Evolutionary conservation across 139 green algal species (phyloP), one percentile per base, ranked within the genome.

Genomic region (Closterium sp.): DNA sequence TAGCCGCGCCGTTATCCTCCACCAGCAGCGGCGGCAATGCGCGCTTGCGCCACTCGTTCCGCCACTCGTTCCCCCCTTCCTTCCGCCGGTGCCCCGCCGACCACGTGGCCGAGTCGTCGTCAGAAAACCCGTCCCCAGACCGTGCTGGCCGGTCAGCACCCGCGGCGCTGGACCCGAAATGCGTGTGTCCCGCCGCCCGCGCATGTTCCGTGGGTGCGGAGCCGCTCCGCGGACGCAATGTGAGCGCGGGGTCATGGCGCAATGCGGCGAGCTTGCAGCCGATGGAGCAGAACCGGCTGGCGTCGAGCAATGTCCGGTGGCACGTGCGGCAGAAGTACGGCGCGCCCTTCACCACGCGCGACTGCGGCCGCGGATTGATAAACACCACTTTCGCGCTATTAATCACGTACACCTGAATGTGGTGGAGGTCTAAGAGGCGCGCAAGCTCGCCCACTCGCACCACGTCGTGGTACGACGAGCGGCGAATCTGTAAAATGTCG

Each of bases 361-460:
- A n/a, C 55, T 98, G 97, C 34, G 97, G 97, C 1, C 97, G 94
- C 30, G 95, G 89, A 2, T 95, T 95, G 31, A 98, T 94, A 93
- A 98, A 98, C 21, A 98, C 88, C 69, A 98, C 97, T 91, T 95
- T 95, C 25, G 95, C 94, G 69, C 94, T 94, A 91, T 98, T 98
- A 94, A 98, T 98, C 32, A 97, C 94, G 93, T 98, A 98, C 16
- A 96, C 93, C 93, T 98, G 97, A 81, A 98, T 96, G 33, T 92
- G 94, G 0, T 64, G 38, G 5, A 96, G 93, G 89, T 98, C 96
- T 9, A 93, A 33, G 88, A 90, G 66, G 10, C 31, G 43, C 28
- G 36, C 33, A 6, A 98, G 91, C 87, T 98, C 97, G 4, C 90
- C 87, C 33, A 96, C 92, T 76, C 96, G 96, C 35, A 98, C 96